Percentiles rank a stretch among this genome's conserved stretches.
These are phyloP conservation scores for Metarhizium sp. DNA, from an alignment of 2,329 filamentous ascomycete species.

Conservation along the genomic window DNA sequence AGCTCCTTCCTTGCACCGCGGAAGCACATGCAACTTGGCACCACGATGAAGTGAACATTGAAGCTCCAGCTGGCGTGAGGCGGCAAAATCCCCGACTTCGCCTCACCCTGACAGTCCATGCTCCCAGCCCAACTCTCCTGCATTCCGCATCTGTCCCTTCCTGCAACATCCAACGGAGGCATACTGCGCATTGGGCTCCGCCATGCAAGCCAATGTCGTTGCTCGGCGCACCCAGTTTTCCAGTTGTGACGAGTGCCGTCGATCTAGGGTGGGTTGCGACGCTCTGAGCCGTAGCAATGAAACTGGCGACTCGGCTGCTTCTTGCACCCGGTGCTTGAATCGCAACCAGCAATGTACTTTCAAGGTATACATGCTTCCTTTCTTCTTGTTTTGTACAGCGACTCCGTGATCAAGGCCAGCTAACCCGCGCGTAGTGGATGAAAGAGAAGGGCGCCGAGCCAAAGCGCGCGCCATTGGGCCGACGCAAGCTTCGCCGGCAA, in stretches of 20 bases:
- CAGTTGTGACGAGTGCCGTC: constrained; percentile 22
- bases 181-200: background rate
- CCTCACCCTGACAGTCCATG: no score
- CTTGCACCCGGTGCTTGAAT: constrained; percentile 51
- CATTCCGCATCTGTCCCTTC: no score
- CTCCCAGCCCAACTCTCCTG: no score
- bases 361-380: constrained; percentile 10
- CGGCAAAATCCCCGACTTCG: no score
- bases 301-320: constrained; percentile 54
- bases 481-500: constrained; percentile 1
- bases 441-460: constrained; percentile 2
- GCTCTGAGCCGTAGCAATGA: constrained; percentile 24
- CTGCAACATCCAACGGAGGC: background rate
- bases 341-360: constrained; percentile 19
- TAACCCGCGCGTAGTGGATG: constrained; percentile 1
- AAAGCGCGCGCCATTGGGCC: background rate
- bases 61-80: no score
- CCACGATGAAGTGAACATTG: no score
- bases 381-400: background rate
- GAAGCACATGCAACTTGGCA: no score
- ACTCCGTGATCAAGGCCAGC: background rate
- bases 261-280: constrained; percentile 22
- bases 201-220: constrained; percentile 11
- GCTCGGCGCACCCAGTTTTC: constrained; percentile 25
- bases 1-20: no score